Evolutionary conservation across 495 filamentous ascomycete species (phyloP), one percentile per base, ranked within the genome.

Genomic region (Penicillium angulare): DNA sequence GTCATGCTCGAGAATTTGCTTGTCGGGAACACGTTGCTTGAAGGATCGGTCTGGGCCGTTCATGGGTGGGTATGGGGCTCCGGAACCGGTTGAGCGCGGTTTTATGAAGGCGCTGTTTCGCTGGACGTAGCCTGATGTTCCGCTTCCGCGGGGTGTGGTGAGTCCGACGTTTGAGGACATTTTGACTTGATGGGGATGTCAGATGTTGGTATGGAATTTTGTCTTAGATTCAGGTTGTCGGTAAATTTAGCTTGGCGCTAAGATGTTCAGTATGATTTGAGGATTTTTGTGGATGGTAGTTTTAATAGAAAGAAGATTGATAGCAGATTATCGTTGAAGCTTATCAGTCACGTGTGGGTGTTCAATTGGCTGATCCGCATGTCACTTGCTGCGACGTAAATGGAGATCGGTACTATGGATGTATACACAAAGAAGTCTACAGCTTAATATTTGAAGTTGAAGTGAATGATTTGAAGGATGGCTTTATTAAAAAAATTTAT

Each of bases 131-230:
- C 95, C 95, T 3, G 90, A 96, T 52, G 95, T 99, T 48, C 93
- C 93, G 59, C 85, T 90, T 49, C 95, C 95, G 53, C 95, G 88
- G 5, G 95, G 95, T 17, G 95, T 99, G 44, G 87, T 79, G 63
- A 99, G 90, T 53, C 95, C 95, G 72, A 99, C 95, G 77, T 99
- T 99, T 52, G 90, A 91, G 49, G 92, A 92, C 93, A 97, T 98
- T 36, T 16, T 50, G 26, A 38, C 41, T 21, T 26, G n/a, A n/a
- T 32, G 12, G 26, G 27, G 7, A 13, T 43, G 47, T n/a, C n/a
- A n/a, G n/a, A n/a, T n/a, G n/a, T n/a, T n/a, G n/a, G n/a, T n/a
- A n/a, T n/a, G n/a, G n/a, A n/a, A n/a, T n/a, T n/a, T n/a, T n/a
- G n/a, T n/a, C n/a, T n/a, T n/a, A n/a, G n/a, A n/a, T n/a, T n/a